phyloP scores from a whole-genome alignment of 768 basidiomycete genomes.

The Pleurotus cornucopiae region DNA sequence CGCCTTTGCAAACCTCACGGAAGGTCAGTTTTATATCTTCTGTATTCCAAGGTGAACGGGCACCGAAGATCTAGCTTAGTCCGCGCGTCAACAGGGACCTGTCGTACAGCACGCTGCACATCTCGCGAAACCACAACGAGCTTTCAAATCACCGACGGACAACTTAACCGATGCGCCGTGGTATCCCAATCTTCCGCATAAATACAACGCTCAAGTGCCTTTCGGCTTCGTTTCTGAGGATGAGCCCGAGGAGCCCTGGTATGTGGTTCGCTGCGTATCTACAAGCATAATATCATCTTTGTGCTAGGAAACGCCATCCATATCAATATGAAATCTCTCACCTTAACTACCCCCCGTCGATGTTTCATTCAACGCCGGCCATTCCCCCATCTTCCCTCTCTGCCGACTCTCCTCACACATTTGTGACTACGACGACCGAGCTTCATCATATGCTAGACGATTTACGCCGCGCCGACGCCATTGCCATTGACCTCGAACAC shows the following conservation, averaged over 20 bases:
- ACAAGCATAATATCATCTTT: not conserved
- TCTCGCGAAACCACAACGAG: slow-evolving; percentile 77
- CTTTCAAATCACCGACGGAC: slow-evolving; percentile 57
- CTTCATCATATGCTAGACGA: slow-evolving; percentile 63
- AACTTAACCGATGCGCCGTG: slow-evolving; percentile 58
- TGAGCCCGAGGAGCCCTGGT: slow-evolving; percentile 4
- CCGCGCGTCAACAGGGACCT: slow-evolving; percentile 13
- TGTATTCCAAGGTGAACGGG: not conserved
- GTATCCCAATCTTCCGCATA: slow-evolving; percentile 66
- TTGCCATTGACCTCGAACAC: slow-evolving; percentile 94
- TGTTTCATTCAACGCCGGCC: slow-evolving; percentile 54
- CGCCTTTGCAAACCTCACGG: slow-evolving; percentile 20
- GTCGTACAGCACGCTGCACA: slow-evolving; percentile 71
- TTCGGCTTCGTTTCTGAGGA: slow-evolving; percentile 48
- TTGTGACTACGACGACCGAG: slow-evolving; percentile 55
- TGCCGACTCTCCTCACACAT: slow-evolving; percentile 64
- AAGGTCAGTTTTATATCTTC: slow-evolving; percentile 1
- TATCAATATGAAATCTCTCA: slow-evolving; percentile 85
- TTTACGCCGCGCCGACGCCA: slow-evolving; percentile 64
- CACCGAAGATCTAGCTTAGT: too few relatives aligned
- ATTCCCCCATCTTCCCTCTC: slow-evolving; percentile 49
- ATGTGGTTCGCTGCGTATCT: slow-evolving; percentile 11
- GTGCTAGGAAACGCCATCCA: slow-evolving; percentile 52
- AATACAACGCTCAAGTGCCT: slow-evolving; percentile 82
- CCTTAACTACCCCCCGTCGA: slow-evolving; percentile 62